Evolutionary conservation across 2,329 filamentous ascomycete species (phyloP), one percentile per base, ranked within the genome.

Genomic region (Tolypocladium capitatum): DNA sequence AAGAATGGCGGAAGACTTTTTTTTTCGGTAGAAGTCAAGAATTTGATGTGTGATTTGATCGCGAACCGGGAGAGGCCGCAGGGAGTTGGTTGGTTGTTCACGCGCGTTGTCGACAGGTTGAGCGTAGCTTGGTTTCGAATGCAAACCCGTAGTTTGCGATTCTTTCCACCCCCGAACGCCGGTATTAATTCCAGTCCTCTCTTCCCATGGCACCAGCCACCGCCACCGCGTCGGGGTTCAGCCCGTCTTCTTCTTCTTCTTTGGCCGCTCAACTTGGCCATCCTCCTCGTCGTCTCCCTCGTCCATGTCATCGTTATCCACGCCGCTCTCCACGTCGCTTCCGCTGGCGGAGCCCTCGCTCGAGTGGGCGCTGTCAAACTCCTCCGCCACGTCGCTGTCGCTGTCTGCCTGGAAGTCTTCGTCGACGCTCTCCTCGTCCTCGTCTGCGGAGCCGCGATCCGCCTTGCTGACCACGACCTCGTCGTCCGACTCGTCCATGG

Each of bases 301-400:
- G 3, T 67, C 70, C 2, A 66, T 66, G 5, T 70, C 71, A 5
- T 74, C 67, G 20, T 68, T 58, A 24, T 68, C 72, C 3, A 72
- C 71, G 13, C 70, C 75, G 28, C 69, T 72, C 50, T 74, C 73
- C 8, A 65, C 72, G 53, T 74, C 74, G 31, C 69, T 74, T 46
- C 76, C 81, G 49, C 78, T 81, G 59, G 83, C 82, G 18, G 76
- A 81, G 13, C 84, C 88, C 45, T 81, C 86, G 61, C 88, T 95
- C 62, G 94, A 87, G 61, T 96, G 91, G 42, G 80, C 84, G 46
- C 86, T 91, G 66, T 98, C 92, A 57, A 81, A 98, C 63, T 98
- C 94, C 67, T 98, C 92, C 1, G 91, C 92, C 2, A 96, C 90
- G 56, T 98, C 92, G 46, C 86, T 94, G 54, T 98, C 92, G 14